A percentile compares a stretch with the other conserved stretches of the same genome.
These are phyloP conservation scores for Arthrobotrys sinensis DNA, from an alignment of 2,329 filamentous ascomycete species.

Conservation along the genomic window DNA sequence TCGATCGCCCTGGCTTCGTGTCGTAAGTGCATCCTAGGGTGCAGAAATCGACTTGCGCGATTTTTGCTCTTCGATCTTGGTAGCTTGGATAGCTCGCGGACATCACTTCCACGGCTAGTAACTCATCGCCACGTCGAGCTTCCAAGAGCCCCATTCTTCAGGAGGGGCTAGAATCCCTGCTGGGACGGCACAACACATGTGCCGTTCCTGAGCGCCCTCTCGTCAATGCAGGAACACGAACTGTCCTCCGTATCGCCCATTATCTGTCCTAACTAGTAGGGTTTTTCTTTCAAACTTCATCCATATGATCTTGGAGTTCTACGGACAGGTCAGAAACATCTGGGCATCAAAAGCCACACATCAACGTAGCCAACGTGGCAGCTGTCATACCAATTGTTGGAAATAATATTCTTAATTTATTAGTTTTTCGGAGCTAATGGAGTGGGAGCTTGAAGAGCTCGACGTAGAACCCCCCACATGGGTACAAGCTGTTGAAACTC, in stretches of 20 bases:
- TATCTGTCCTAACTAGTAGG: neutral
- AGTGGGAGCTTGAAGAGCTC: neutral
- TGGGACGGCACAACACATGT: slow-evolving; percentile 33
- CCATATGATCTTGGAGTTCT: neutral
- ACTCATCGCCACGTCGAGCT: slow-evolving; percentile 32
- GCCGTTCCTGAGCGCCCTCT: slow-evolving; percentile 16
- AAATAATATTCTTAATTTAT: neutral
- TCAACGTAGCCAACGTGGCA: neutral
- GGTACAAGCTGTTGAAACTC: neutral
- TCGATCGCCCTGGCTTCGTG: neutral
- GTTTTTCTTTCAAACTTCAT: neutral
- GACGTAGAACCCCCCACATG: neutral
- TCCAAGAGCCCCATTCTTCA: slow-evolving; percentile 10
- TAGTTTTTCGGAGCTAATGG: neutral
- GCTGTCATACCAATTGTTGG: slow-evolving; percentile 1
- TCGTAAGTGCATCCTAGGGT: neutral
- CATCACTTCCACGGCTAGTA: slow-evolving; percentile 8
- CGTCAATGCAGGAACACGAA: slow-evolving; percentile 58
- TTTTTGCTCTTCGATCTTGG: slow-evolving; percentile 10
- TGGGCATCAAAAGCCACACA: too few species aligned
- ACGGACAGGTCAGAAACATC: neutral
- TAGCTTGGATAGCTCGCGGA: slow-evolving; percentile 15
- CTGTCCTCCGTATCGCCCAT: neutral
- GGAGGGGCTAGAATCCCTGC: slow-evolving; percentile 18
- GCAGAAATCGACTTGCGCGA: slow-evolving; percentile 9